Base-by-base conservation (phyloP, 2,329 filamentous ascomycete species). In the Sarocladium brachiariae region DNA sequence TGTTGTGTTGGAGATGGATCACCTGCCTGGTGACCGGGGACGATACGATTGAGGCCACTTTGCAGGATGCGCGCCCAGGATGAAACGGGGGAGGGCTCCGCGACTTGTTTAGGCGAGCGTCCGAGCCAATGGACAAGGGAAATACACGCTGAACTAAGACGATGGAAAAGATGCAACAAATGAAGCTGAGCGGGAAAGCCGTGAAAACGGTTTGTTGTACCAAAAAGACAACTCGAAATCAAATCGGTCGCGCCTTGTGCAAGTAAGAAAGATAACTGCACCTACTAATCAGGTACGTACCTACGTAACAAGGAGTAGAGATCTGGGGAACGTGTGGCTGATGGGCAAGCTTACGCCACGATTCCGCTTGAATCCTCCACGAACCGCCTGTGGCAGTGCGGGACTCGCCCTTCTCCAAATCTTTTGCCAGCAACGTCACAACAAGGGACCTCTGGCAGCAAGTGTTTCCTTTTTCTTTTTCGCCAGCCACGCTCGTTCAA, bases 41-140 rank as follows among this genome's bases (percentile, higher is more conserved):
- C 4, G 21, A 18, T 4, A 10, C 5, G 43, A 47, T 47, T 47
- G 43, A 47, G 43, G 43, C 43, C 43, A 47, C 43, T 47, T 47
- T 47, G 43, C 43, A 47, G 43, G 43, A 47, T 47, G 43, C 43
- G n/a, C n/a, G n/a, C n/a, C n/a, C n/a, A 47, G 27, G 43, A n/a
- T 43, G 39, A 47, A n/a, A 47, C 24, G 25, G 43, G 21, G 21
- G 24, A 31, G 10, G 25, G 25, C 33, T 47, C 43, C 43, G 43
- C 3, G 10, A 16, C 43, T 33, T 16, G 19, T 31, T 47, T 33
- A 23, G 43, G 43, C 27, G 16, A 47, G 43, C 23, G 19, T 43
- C 39, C 39, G 39, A n/a, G n/a, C 6, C 27, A 6, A 10, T 25
- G 21, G 39, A n/a, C 21, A 19, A 23, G 23, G 27, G 23, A 27